Base-by-base conservation (phyloP, 345 rosid species). In the Erodium maritimum region DNA sequence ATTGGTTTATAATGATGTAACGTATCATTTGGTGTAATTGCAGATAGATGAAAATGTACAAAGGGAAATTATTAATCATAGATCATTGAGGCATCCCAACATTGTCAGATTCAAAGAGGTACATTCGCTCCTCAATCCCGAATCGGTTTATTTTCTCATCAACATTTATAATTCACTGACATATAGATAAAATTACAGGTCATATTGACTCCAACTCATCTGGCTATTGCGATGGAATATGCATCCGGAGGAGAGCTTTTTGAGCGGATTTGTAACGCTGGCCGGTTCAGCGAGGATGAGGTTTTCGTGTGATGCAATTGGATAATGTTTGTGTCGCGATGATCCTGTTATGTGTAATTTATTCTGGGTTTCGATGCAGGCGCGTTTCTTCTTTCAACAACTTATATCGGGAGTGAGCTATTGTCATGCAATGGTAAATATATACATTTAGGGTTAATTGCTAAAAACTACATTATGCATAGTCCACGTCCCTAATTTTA, bases 231-330 rank as follows among this genome's bases (percentile, higher is more conserved):
- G 33, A 87, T 87, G 95, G 95, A 87, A 67, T 87, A 78, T 71
- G 95, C 95, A 55, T 81, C 95, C 37, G 95, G 95, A 7, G 90
- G 95, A 29, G 95, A 87, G 67, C 86, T 87, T 13, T 87, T 87
- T 42, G 95, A 87, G 73, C 80, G 90, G 55, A 87, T 87, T 24
- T 84, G 90, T 67, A 82, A 79, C 76, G 88, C 90, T 9, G 90
- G 86, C 46, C 81, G 90, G 46, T 87, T 87, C 75, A 87, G 80
- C 17, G 95, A 87, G 69, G 88, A 81, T 51, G 95, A 87, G 88
- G 95, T 86, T 65, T 24, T 4, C 56, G 62, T 54, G 21, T 51
- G 21, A 16, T 48, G 55, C n/a, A 19, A 9, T 50, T 22, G 20
- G 58, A 42, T 12, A 19, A 23, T 14, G 23, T 45, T 51, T 55